Percentiles rank a stretch among this genome's conserved stretches.
Conservation (phyloP, 371 early-diverging fungal species). For the Mortierella sp. region DNA sequence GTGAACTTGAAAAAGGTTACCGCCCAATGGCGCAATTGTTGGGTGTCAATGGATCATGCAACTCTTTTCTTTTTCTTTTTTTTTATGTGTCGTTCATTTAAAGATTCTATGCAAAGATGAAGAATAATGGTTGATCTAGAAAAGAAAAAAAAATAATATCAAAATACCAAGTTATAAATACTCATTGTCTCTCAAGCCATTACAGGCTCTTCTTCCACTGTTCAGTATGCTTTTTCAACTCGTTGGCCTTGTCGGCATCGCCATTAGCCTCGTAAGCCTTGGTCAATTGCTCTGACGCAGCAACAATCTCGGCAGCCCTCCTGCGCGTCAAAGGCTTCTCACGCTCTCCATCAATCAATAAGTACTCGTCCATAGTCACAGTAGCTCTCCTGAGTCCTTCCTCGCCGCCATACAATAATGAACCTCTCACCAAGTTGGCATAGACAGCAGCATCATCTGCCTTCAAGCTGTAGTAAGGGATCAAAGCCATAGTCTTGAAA, state of each 20-base stretch:
- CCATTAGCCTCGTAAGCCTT: slow-evolving; percentile 37
- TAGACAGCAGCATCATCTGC: slow-evolving; percentile 46
- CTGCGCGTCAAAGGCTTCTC: slow-evolving; percentile 36
- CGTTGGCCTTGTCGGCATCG: slow-evolving; percentile 29
- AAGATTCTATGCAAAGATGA: slow-evolving; percentile 2
- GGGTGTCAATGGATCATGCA: not conserved
- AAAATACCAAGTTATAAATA: slow-evolving; percentile 1
- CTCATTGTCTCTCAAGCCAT: not conserved
- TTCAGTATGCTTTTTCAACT: slow-evolving; percentile 25
- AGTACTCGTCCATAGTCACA: slow-evolving; percentile 50
- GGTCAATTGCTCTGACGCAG: slow-evolving; percentile 33
- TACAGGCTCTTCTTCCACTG: slow-evolving; percentile 47
- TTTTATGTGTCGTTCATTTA: not conserved
- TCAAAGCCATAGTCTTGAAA: slow-evolving; percentile 51
- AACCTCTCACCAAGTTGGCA: slow-evolving; percentile 40
- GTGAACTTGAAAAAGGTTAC: too few species aligned
- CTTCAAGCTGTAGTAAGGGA: slow-evolving; percentile 48
- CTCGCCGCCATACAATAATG: slow-evolving; percentile 44
- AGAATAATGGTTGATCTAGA: not conserved
- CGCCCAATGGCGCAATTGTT: too few species aligned
- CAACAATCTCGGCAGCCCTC: slow-evolving; percentile 45
- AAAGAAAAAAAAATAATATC: not conserved
- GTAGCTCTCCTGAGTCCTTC: slow-evolving; percentile 49
- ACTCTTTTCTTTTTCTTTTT: not conserved
- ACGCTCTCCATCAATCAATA: slow-evolving; percentile 50